phyloP scores from a whole-genome alignment of 2,329 filamentous ascomycete genomes.

The Dendryphion nanum region DNA sequence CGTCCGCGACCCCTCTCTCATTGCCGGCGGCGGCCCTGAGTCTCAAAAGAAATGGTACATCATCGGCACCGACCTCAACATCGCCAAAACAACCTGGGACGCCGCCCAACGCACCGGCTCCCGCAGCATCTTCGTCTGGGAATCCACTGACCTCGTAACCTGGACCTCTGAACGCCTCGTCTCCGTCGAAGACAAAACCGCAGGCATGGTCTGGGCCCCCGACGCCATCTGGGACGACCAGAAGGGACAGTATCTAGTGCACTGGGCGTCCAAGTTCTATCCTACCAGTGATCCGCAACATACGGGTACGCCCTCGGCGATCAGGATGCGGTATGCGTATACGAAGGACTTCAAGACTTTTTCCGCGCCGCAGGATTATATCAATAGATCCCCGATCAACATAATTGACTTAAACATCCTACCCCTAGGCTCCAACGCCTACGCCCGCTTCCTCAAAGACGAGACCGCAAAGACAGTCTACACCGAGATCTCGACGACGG shows the following conservation, averaged over 20 bases:
- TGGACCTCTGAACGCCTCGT: conserved; percentile 52
- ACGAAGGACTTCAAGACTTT: conserved; percentile 58
- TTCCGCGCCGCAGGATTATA: conserved; percentile 50
- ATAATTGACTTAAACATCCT: conserved; percentile 60
- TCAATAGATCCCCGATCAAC: conserved; percentile 48
- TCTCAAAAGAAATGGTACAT: conserved; percentile 56
- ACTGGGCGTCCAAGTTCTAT: conserved; percentile 52
- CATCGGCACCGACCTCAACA: conserved; percentile 55
- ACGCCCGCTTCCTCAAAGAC: conserved; percentile 57
- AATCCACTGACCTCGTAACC: conserved; percentile 52
- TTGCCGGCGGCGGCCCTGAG: conserved; percentile 48
- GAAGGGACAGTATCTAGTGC: conserved; percentile 48
- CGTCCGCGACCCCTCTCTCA: conserved; percentile 53
- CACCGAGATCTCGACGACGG: conserved; percentile 48
- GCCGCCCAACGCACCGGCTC: conserved; percentile 53
- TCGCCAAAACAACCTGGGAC: conserved; percentile 54
- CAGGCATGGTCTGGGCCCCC: conserved; percentile 61
- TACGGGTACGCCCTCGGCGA: conserved; percentile 45
- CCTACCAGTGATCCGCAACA: conserved; percentile 48
- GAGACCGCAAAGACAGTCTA: conserved; percentile 54
- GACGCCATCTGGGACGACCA: conserved; percentile 54
- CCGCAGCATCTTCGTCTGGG: conserved; percentile 56
- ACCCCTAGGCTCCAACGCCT: conserved; percentile 44
- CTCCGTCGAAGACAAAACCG: conserved; percentile 51
- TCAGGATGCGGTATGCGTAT: conserved; percentile 54